A percentile compares a stretch with the other conserved stretches of the same genome.
These are phyloP conservation scores for Colletotrichum somersetense DNA, from an alignment of 2,329 filamentous ascomycete genomes.

Conservation along the genomic window DNA sequence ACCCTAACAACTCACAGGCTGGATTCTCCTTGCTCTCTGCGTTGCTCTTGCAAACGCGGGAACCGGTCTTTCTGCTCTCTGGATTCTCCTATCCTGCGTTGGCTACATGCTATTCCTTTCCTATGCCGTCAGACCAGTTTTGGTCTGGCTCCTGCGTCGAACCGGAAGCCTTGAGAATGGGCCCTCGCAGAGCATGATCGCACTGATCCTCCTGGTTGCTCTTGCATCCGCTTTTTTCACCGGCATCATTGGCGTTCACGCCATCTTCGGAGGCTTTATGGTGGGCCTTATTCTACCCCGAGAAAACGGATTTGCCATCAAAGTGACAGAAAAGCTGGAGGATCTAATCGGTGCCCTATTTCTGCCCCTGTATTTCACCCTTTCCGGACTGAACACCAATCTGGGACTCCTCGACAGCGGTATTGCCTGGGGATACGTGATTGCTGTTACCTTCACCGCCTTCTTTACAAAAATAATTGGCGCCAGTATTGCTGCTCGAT, in stretches of 20 bases:
- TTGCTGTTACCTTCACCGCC: slow-evolving; percentile 84
- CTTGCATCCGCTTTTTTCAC: slow-evolving; percentile 89
- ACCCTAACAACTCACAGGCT: slow-evolving; percentile 66
- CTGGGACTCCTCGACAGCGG: slow-evolving; percentile 85
- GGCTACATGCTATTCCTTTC: slow-evolving; percentile 83
- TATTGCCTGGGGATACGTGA: slow-evolving; percentile 89
- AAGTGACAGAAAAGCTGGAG: slow-evolving; percentile 93
- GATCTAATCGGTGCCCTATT: slow-evolving; percentile 89
- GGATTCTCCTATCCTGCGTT: slow-evolving; percentile 80
- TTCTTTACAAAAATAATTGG: slow-evolving; percentile 89
- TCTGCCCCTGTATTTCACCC: slow-evolving; percentile 91
- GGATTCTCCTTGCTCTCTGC: slow-evolving; percentile 92
- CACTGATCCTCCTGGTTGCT: slow-evolving; percentile 83
- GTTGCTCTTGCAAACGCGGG: slow-evolving; percentile 93
- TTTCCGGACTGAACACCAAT: slow-evolving; percentile 90
- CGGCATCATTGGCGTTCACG: slow-evolving; percentile 88
- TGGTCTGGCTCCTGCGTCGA: slow-evolving; percentile 79
- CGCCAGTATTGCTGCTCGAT: slow-evolving; percentile 80
- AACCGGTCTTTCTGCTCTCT: slow-evolving; percentile 85
- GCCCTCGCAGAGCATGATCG: slow-evolving; percentile 86
- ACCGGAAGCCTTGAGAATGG: slow-evolving; percentile 88
- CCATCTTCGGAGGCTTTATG: slow-evolving; percentile 94
- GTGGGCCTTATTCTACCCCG: slow-evolving; percentile 91
- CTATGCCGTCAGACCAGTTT: slow-evolving; percentile 78
- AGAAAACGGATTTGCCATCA: slow-evolving; percentile 90